Evolutionary conservation across 169 alveolate species (phyloP).

Genomic region (Plasmodium yoelii): DNA sequence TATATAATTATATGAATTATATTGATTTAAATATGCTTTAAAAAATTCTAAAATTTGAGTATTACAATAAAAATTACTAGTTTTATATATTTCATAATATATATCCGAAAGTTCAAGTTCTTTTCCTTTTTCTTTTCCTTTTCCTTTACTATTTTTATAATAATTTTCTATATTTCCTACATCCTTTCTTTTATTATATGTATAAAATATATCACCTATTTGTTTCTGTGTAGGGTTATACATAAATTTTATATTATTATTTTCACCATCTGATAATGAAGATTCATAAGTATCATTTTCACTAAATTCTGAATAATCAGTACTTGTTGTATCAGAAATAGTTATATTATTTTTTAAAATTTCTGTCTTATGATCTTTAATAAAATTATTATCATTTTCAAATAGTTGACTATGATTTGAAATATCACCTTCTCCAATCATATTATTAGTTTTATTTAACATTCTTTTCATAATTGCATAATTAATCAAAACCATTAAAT

Average conservation of each 20-base stretch:
- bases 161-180: slow-evolving; percentile 20
- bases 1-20: slow-evolving; percentile 28
- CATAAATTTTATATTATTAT: neutral
- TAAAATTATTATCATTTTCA: neutral
- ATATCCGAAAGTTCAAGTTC: slow-evolving; percentile 17
- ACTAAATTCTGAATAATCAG: neutral
- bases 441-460: neutral
- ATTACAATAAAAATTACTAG: slow-evolving; percentile 62
- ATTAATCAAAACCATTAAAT: slow-evolving; percentile 14
- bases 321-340: neutral
- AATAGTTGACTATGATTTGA: neutral
- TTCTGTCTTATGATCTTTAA: neutral
- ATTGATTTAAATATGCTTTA: slow-evolving; percentile 52
- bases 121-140: neutral
- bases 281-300: neutral
- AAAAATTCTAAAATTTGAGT: slow-evolving; percentile 37
- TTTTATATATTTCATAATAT: slow-evolving; percentile 44
- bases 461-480: slow-evolving; percentile 17
- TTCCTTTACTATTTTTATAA: slow-evolving; percentile 31
- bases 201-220: neutral
- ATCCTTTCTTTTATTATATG: neutral
- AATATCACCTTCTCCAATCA: neutral
- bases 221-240: neutral
- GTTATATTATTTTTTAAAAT: neutral
- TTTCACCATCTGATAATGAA: neutral